Evolutionary conservation across 2,329 filamentous ascomycete species (phyloP), one percentile per base, ranked within the genome.

Genomic region (Xylariaceae sp.): DNA sequence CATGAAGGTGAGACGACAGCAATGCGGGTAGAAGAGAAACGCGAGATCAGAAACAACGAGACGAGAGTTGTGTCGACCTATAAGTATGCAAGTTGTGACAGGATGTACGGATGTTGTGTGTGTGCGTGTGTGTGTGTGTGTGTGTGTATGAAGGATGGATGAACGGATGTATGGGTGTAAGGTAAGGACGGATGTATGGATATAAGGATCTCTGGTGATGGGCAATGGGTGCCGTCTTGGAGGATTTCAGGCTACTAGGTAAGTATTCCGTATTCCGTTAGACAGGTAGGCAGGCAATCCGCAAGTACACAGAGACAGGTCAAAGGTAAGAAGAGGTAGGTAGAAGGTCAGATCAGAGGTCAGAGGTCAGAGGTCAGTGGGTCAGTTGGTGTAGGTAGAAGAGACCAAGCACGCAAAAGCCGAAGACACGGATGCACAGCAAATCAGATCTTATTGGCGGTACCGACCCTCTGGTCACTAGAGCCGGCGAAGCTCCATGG

Each of bases 381-480:
- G 49, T 30, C 23, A 34, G 9, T 15, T 10, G 15, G n/a, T 3
- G 47, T 18, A 42, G 23, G 35, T 35, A 34, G 49, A 52, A 51
- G 55, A 37, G 45, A 42, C 11, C 15, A 53, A 42, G 11, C 51
- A 51, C 30, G 44, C 56, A 57, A 50, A 52, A 45, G 42, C 42
- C 42, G 37, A 42, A n/a, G 42, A 51, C 23, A 23, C 30, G 47
- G 53, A 55, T 53, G 59, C 42, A 58, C 58, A 51, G 37, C 56
- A 57, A 56, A 64, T 56, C 47, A 55, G 51, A 65, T 61, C 56
- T 57, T 64, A 62, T 56, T 55, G 57, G 62, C 63, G 58, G 58
- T 62, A 65, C 65, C 64, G 57, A 64, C 53, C 59, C 55, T 37
- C 57, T 56, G 59, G 62, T 60, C 59, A 60, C 58, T 57, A 58